phyloP scores from a whole-genome alignment of 441 rosid species.

The Pelargonium myrrhifolium region DNA sequence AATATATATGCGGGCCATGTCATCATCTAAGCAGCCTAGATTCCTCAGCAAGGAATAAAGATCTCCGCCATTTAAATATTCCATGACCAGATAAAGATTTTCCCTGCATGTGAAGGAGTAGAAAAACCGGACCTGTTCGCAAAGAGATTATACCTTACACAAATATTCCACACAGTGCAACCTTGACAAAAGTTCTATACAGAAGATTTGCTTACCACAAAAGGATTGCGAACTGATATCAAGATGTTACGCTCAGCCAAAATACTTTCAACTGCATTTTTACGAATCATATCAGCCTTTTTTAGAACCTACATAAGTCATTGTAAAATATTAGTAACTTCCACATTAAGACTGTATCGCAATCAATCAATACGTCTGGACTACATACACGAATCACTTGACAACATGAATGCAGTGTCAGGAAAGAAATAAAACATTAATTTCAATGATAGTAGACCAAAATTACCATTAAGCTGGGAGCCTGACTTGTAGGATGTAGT shows the following conservation, averaged over 20 bases:
- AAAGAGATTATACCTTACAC: slow-evolving; percentile 35
- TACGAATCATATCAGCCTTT: slow-evolving; percentile 95
- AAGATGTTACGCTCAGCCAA: slow-evolving; percentile 90
- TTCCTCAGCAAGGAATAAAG: slow-evolving; percentile 81
- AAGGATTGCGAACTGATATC: slow-evolving; percentile 91
- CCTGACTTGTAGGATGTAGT: neutral
- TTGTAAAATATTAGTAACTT: slow-evolving; percentile 12
- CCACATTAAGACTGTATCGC: neutral
- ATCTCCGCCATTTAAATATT: slow-evolving; percentile 96
- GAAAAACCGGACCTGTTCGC: slow-evolving; percentile 88
- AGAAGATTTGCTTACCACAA: slow-evolving; percentile 61
- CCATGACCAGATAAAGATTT: slow-evolving; percentile 96
- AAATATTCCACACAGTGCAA: slow-evolving; percentile 15
- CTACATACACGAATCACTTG: neutral
- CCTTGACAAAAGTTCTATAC: slow-evolving; percentile 8
- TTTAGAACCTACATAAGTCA: slow-evolving; percentile 60
- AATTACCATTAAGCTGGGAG: neutral
- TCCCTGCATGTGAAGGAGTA: slow-evolving; percentile 98
- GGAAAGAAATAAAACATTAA: neutral
- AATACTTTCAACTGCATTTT: slow-evolving; percentile 97
- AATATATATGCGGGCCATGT: slow-evolving; percentile 80
- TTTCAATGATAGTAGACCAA: neutral
- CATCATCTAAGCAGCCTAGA: slow-evolving; percentile 92
- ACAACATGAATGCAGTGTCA: neutral
- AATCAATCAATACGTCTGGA: neutral